Base-by-base conservation (phyloP, 371 early-diverging fungal genomes). In the Dinochytrium kinnereticum region DNA sequence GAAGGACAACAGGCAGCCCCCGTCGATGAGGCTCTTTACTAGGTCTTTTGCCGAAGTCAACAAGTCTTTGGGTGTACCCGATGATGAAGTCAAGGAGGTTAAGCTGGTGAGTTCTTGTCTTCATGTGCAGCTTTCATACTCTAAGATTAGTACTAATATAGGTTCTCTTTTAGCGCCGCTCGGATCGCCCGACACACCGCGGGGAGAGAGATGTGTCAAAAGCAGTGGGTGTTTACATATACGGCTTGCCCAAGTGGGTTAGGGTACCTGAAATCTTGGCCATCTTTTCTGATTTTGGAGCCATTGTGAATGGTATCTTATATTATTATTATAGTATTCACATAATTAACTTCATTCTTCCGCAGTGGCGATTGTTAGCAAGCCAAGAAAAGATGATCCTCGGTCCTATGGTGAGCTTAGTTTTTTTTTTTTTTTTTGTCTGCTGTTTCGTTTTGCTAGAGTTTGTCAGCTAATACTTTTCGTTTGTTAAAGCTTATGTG, bases 241-340 rank as follows among this genome's bases (percentile, higher is more conserved):
- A 70, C 39, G 76, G 78, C 0, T 70, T 82, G 13, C 79, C 82
- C 68, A 66, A 75, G 2, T 69, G 72, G 39, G 77, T 78, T 36
- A 78, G 74, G 2, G 74, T 79, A 36, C 51, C 39, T 21, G 78
- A 82, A 36, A 57, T 82, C 24, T 37, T 80, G 17, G 71, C 75
- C 10, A 49, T 79, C 24, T 82, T 82, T 73, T 67, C 74, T 17
- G 75, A 77, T 17, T 82, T 77, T 70, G 82, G 82, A 15, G 74
- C 59, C n/a, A 78, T 82, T 33, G 44, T 73, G 36, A 82, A 82
- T 53, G 79, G 77, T 80, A 19, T 24, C 68, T 33, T 26, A 33
- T 21, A 0, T 30, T 31, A 37, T 2, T 28, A 39, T 7, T 26
- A 30, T 44, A 10, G 10, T 37, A 30, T 34, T 28, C 21, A 39